Evolutionary conservation across 75 land plant species (phyloP).

Genomic region (Cupressus sempervirens): DNA sequence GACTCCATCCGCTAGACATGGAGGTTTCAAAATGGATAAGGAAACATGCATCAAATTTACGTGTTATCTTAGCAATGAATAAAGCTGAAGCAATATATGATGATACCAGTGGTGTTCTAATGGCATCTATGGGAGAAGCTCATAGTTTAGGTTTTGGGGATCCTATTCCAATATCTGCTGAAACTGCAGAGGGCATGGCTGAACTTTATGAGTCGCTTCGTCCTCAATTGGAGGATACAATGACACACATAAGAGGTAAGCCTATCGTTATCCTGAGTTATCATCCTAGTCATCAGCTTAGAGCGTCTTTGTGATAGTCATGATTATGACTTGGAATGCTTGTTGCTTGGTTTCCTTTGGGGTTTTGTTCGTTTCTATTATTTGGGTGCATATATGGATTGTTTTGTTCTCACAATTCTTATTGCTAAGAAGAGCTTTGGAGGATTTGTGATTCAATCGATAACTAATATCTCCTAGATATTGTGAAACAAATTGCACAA

Average conservation of each 20-base stretch:
- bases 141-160: constrained; percentile 87
- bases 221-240: constrained; percentile 68
- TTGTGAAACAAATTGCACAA: too few relatives aligned
- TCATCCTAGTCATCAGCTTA: not conserved
- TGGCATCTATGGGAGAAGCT: constrained; percentile 68
- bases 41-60: constrained; percentile 63
- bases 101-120: constrained; percentile 43
- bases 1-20: constrained; percentile 78
- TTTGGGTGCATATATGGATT: not conserved
- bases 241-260: constrained; percentile 17
- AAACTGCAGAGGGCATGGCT: constrained; percentile 87
- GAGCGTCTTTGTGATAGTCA: not conserved
- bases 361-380: not conserved
- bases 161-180: constrained; percentile 89
- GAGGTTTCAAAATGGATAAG: constrained; percentile 95
- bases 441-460: not conserved
- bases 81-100: constrained; percentile 74
- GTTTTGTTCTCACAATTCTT: not conserved
- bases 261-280: not conserved
- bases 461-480: not conserved
- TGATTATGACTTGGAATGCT: not conserved
- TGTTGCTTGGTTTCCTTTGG: not conserved
- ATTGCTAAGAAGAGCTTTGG: not conserved
- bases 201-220: constrained; percentile 70
- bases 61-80: constrained; percentile 69